Evolutionary conservation across 306 rosid genomes (phyloP).

Genomic region (Cicer cuneatum): DNA sequence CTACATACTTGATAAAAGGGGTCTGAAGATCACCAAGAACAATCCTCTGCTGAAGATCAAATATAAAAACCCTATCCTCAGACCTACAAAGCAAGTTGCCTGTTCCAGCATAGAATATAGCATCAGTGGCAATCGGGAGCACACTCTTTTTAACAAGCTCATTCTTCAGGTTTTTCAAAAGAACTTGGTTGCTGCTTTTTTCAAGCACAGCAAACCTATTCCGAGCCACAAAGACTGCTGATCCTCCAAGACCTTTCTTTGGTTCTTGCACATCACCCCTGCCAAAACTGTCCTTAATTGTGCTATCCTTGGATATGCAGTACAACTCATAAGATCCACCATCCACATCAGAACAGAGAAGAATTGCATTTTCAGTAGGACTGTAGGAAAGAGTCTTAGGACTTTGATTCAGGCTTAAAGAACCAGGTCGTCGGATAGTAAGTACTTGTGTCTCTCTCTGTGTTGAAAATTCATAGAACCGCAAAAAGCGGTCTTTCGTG

Average conservation of each 20-base stretch:
- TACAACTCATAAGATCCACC: conserved; percentile 93
- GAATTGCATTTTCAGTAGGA: conserved; percentile 86
- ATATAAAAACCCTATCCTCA: conserved; percentile 81
- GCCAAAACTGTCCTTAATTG: conserved; percentile 60
- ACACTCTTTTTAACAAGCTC: conserved; percentile 74
- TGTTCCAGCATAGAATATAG: conserved; percentile 90
- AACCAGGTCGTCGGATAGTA: conserved; percentile 87
- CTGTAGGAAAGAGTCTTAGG: conserved; percentile 89
- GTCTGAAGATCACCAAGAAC: conserved; percentile 85
- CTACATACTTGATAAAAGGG: conserved; percentile 81
- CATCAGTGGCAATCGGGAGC: conserved; percentile 78
- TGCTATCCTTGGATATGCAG: conserved; percentile 64
- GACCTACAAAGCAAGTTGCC: conserved; percentile 85
- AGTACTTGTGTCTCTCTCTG: conserved; percentile 83
- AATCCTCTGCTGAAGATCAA: conserved; percentile 82
- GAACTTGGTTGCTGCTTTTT: conserved; percentile 73
- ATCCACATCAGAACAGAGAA: conserved; percentile 85
- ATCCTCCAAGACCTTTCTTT: conserved; percentile 90
- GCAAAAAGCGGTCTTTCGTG: conserved; percentile 82
- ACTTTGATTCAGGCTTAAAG: conserved; percentile 75
- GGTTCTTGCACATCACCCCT: conserved; percentile 90
- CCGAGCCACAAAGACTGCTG: conserved; percentile 91
- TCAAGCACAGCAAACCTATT: conserved; percentile 94
- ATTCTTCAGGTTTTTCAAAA: conserved; percentile 73
- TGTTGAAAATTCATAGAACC: conserved; percentile 78